Base-by-base conservation (phyloP, 441 rosid species). In the California macrophylla region DNA sequence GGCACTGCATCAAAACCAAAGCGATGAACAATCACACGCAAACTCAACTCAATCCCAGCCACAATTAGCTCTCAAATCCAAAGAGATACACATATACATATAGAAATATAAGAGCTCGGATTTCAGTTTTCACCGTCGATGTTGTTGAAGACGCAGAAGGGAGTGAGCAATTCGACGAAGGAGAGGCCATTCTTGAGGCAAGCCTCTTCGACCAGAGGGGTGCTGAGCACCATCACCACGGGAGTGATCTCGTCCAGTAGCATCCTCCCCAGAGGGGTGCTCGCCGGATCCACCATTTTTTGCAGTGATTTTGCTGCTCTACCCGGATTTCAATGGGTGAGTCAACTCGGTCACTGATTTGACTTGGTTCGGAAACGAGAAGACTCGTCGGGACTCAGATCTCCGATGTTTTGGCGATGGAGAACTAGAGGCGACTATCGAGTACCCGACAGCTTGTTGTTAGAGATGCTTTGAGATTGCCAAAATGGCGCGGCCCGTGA, bases 201-300 rank as follows among this genome's bases (percentile, higher is more conserved):
- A 69, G 97, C 77, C 69, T 87, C 96, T 75, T 92, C 99, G 18
- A 86, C 96, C 56, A 84, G 87, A 38, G 96, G 92, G 47, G 97
- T 90, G 21, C 85, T 79, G 74, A 95, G 93, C 69, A 92, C 93
- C 97, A 92, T 92, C 65, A 95, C 91, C 77, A 89, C 95, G 66
- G 99, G 98, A 75, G 90, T 86, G 83, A 94, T 85, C 84, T 90
- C 97, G 75, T 92, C 97, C 85, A 90, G 34, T 2, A 94, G 86
- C 94, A 92, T 89, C 80, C 71, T 82, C 32, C 98, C 99, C 18
- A 92, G 89, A 61, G 86, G 82, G 70, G 99, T 85, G 77, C 72
- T 84, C 74, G 83, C 84, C 72, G 97, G 92, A 86, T 92, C 97
- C 85, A 79, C 87, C 83, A 76, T n/a, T 74, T 56, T 21, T 56